A percentile compares a stretch with the other conserved stretches of the same genome.
Evolutionary conservation across 1,284 basidiomycete species (phyloP).

Genomic region (Sutorius eximius): DNA sequence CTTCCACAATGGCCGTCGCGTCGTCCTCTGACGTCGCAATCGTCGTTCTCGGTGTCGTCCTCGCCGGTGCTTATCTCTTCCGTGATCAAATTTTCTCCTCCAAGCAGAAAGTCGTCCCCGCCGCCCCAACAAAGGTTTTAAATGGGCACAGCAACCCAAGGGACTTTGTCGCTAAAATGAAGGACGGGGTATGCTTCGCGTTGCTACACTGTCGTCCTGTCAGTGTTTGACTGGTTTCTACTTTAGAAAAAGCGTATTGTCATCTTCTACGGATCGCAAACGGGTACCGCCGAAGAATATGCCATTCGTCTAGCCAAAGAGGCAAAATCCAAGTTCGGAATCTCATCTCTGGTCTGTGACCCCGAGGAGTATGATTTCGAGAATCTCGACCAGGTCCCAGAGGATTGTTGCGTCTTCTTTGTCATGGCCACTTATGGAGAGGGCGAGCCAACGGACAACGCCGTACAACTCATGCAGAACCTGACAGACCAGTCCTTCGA

Average conservation of each 20-base stretch:
- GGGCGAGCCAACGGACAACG: constrained; percentile 98
- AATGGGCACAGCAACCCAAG: constrained; percentile 79
- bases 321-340: constrained; percentile 90
- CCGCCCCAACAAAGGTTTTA: constrained; percentile 44
- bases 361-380: constrained; percentile 98
- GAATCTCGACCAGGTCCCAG: constrained; percentile 88
- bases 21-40: constrained; percentile 66
- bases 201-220: not conserved
- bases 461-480: constrained; percentile 93
- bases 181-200: constrained; percentile 65
- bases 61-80: constrained; percentile 78
- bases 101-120: constrained; percentile 55
- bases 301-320: constrained; percentile 92
- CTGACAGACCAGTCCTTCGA: constrained; percentile 83
- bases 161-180: constrained; percentile 91
- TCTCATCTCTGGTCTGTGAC: constrained; percentile 91
- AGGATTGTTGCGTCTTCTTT: constrained; percentile 86
- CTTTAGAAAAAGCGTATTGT: constrained; percentile 88
- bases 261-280: constrained; percentile 96
- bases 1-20: constrained; percentile 33
- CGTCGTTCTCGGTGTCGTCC: constrained; percentile 65
- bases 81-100: constrained; percentile 70
- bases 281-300: constrained; percentile 95
- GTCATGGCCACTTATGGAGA: constrained; percentile 99
- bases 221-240: constrained; percentile 10